phyloP scores from a whole-genome alignment of 225 moss, liverwort and hornwort genomes.

The Asterella californica region DNA sequence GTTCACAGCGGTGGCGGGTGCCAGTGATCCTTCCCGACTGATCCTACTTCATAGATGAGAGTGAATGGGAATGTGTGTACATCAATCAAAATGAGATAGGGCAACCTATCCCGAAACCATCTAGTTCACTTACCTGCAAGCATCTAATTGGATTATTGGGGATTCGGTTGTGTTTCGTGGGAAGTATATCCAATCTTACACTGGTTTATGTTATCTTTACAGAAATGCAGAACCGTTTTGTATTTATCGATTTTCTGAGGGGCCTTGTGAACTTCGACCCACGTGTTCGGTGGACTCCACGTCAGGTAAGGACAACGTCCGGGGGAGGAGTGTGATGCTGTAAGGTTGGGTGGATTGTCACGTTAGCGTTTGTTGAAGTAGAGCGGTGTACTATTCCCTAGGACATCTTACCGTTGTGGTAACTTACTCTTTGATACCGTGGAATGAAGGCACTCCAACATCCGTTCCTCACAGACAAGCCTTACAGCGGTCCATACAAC shows the following conservation, averaged over 20 bases:
- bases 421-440: constrained; percentile 12
- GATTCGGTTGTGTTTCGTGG: neutral
- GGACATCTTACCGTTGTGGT: neutral
- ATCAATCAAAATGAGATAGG: too few species aligned
- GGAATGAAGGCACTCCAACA: constrained; percentile 73
- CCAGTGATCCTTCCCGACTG: neutral
- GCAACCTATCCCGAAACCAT: too few species aligned
- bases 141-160: neutral
- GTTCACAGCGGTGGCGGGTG: neutral
- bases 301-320: constrained; percentile 49
- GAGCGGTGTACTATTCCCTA: neutral
- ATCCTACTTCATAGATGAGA: neutral
- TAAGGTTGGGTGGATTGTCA: neutral
- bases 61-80: too few species aligned
- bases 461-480: constrained; percentile 67
- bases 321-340: neutral
- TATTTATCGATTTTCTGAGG: constrained; percentile 74
- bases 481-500: constrained; percentile 53
- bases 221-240: constrained; percentile 56
- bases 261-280: constrained; percentile 88
- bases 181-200: neutral
- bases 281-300: constrained; percentile 77
- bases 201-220: neutral
- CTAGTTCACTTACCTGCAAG: too few species aligned
- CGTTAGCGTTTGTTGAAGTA: neutral